Evolutionary conservation across 2,329 filamentous ascomycete genomes (phyloP).

Genomic region (Lachnellula cervina): DNA sequence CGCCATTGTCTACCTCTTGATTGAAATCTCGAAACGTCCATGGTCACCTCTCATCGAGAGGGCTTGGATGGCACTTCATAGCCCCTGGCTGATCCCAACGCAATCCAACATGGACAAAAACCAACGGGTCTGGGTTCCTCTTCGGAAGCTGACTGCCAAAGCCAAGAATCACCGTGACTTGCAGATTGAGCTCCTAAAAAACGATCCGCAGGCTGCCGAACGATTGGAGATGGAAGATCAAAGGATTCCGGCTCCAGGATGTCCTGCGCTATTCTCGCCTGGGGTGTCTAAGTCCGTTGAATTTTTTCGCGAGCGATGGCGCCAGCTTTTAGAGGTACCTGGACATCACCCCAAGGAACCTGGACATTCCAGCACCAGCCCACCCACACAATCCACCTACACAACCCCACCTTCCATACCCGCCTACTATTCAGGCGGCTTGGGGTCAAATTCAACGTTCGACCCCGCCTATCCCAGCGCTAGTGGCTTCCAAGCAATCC

Average conservation of each 20-base stretch:
- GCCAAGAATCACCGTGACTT: slow-evolving; percentile 39
- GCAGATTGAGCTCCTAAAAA: slow-evolving; percentile 30
- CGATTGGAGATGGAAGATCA: slow-evolving; percentile 23
- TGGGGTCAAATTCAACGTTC: not conserved
- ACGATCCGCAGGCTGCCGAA: slow-evolving; percentile 24
- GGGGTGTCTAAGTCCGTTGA: slow-evolving; percentile 12
- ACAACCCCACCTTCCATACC: not conserved
- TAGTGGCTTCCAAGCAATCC: not conserved
- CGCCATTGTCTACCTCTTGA: slow-evolving; percentile 35
- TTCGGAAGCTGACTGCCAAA: slow-evolving; percentile 53
- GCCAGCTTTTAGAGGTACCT: slow-evolving; percentile 20
- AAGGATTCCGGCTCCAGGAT: slow-evolving; percentile 25
- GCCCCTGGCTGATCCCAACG: slow-evolving; percentile 15
- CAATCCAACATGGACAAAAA: slow-evolving; percentile 34
- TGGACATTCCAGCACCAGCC: not conserved
- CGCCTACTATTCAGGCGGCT: not conserved
- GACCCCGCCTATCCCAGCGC: slow-evolving; percentile 3
- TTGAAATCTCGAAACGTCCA: slow-evolving; percentile 31
- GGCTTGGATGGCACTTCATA: slow-evolving; percentile 35
- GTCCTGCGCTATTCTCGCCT: slow-evolving; percentile 25
- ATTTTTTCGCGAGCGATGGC: slow-evolving; percentile 30
- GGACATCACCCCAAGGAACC: not conserved
- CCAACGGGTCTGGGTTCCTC: slow-evolving; percentile 55
- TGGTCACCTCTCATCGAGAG: slow-evolving; percentile 34
- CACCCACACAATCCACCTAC: not conserved